phyloP scores from a whole-genome alignment of 2,329 filamentous ascomycete species.

The Stachybotrys chartarum region DNA sequence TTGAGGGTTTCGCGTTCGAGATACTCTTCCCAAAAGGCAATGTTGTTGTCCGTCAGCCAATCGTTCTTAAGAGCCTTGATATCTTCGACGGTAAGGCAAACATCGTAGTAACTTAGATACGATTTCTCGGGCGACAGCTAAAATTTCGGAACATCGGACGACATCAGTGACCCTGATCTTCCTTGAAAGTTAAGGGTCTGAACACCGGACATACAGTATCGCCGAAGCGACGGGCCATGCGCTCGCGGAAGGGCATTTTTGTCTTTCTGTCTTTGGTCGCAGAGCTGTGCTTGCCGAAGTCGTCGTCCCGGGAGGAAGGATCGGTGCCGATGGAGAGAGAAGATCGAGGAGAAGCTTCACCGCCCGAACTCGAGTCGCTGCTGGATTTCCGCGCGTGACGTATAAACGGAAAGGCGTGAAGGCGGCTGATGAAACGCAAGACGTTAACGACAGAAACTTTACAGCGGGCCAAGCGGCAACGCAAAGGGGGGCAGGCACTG shows the following conservation, averaged over 20 bases:
- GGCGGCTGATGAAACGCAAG: constrained; percentile 12
- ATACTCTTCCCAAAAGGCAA: constrained; percentile 97
- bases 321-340: background rate
- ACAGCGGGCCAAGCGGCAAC: background rate
- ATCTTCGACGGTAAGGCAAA: constrained; percentile 72
- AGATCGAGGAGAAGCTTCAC: background rate
- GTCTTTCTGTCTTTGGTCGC: constrained; percentile 10
- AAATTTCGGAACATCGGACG: background rate
- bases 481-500: constrained; percentile 1
- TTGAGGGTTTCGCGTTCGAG: constrained; percentile 83
- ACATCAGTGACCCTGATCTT: background rate
- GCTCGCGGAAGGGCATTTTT: constrained; percentile 31
- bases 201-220: constrained; percentile 31
- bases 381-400: constrained; percentile 13
- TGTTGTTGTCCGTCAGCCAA: constrained; percentile 97
- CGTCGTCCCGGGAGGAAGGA: constrained; percentile 1
- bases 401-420: constrained; percentile 14
- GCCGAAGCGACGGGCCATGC: constrained; percentile 39
- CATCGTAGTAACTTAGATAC: constrained; percentile 34
- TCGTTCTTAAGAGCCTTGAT: constrained; percentile 82
- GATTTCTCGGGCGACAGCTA: constrained; percentile 42
- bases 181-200: constrained; percentile 3
- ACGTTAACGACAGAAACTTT: constrained; percentile 6
- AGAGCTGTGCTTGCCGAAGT: constrained; percentile 10
- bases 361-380: constrained; percentile 8